Conservation (phyloP, 2,329 filamentous ascomycete species). For the Cladosporium sphaerospermum region DNA sequence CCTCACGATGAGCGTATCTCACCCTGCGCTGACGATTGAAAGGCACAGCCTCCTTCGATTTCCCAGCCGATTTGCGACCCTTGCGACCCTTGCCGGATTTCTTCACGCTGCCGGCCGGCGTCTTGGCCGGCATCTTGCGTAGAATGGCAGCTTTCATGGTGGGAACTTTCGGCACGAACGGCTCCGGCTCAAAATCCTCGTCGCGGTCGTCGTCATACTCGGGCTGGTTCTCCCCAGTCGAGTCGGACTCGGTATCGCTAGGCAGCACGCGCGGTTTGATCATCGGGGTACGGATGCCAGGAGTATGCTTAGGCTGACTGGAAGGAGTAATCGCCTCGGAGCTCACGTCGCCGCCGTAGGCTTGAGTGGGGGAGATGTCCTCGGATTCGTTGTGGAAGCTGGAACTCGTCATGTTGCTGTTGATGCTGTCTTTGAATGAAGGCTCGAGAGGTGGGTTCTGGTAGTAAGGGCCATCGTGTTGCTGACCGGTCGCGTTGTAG, state of each 20-base stretch:
- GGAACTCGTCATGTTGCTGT: not conserved
- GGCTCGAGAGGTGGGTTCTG: not conserved
- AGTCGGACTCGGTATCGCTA: not conserved
- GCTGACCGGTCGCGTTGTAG: not conserved
- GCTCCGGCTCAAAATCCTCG: not conserved
- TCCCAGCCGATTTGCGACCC: not conserved
- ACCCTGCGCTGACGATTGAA: slow-evolving; percentile 5
- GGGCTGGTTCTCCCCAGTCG: not conserved
- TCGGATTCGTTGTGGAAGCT: not conserved
- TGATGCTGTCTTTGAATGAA: not conserved
- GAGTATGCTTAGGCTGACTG: not conserved
- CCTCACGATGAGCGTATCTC: not conserved
- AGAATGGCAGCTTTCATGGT: not conserved
- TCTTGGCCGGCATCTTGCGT: not conserved
- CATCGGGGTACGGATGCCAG: too few species aligned
- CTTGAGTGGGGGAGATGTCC: not conserved
- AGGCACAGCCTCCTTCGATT: not conserved
- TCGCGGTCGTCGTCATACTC: not conserved
- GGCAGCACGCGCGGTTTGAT: too few species aligned
- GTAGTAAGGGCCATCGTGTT: not conserved
- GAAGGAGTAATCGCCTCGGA: not conserved
- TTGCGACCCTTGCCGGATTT: not conserved
- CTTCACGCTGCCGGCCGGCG: not conserved
- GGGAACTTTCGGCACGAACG: not conserved
- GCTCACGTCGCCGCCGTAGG: not conserved